A percentile compares a stretch with the other conserved stretches of the same genome.
These are phyloP conservation scores for Chalara sp. DNA, from an alignment of 2,329 filamentous ascomycete genomes.

Conservation along the genomic window DNA sequence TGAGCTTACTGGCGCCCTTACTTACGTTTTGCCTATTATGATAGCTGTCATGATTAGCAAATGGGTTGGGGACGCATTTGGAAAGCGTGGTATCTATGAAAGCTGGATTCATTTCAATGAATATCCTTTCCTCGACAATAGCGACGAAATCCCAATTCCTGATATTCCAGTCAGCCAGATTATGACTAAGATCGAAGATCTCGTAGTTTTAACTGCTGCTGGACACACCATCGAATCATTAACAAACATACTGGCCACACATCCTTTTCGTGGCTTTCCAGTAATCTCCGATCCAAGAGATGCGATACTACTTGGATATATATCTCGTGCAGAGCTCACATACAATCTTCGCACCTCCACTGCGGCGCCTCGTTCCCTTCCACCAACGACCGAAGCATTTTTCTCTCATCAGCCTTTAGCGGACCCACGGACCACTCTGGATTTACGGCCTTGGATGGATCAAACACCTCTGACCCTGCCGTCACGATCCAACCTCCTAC, in stretches of 20 bases:
- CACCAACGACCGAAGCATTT: slow-evolving; percentile 69
- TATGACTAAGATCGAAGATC: slow-evolving; percentile 89
- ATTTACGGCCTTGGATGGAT: slow-evolving; percentile 97
- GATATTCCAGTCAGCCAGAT: slow-evolving; percentile 81
- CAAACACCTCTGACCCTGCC: slow-evolving; percentile 92
- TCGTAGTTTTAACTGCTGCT: slow-evolving; percentile 78
- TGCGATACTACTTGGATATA: slow-evolving; percentile 82
- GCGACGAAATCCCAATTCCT: slow-evolving; percentile 69
- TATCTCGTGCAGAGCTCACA: slow-evolving; percentile 81
- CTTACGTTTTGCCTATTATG: slow-evolving; percentile 98
- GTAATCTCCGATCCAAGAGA: slow-evolving; percentile 74
- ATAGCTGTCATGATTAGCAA: slow-evolving; percentile 97
- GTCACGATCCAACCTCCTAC: slow-evolving; percentile 65
- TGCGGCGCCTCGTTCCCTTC: slow-evolving; percentile 49
- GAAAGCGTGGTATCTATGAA: slow-evolving; percentile 90
- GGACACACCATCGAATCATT: slow-evolving; percentile 81
- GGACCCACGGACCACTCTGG: slow-evolving; percentile 70
- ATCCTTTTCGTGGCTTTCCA: slow-evolving; percentile 85
- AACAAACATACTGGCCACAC: slow-evolving; percentile 60
- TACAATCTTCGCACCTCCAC: slow-evolving; percentile 68
- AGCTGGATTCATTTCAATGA: slow-evolving; percentile 95
- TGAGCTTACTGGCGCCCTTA: slow-evolving; percentile 90
- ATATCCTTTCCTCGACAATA: slow-evolving; percentile 92
- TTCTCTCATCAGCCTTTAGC: slow-evolving; percentile 80
- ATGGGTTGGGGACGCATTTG: slow-evolving; percentile 96